Evolutionary conservation across 306 rosid genomes (phyloP).

Genomic region (Cyclanthera cordifolia): DNA sequence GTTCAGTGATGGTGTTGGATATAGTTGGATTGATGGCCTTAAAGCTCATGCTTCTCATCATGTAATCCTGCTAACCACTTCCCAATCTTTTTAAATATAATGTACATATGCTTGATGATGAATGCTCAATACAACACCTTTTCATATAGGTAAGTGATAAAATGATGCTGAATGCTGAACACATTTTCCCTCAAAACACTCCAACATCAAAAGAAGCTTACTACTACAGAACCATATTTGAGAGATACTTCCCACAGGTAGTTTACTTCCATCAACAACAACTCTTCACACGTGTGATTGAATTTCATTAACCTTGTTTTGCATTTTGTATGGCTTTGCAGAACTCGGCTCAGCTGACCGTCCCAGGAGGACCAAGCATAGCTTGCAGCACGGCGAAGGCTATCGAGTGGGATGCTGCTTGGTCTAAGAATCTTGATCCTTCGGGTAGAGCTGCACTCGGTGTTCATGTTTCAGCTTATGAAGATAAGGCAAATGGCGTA

Average conservation of each 20-base stretch:
- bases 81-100: not conserved
- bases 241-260: slow-evolving; percentile 92
- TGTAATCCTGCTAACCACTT: slow-evolving; percentile 26
- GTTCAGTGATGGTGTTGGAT: slow-evolving; percentile 96
- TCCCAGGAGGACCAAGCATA: slow-evolving; percentile 87
- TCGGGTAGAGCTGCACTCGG: slow-evolving; percentile 92
- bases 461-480: slow-evolving; percentile 69
- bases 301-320: not conserved
- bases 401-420: slow-evolving; percentile 79
- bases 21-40: slow-evolving; percentile 96
- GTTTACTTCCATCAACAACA: slow-evolving; percentile 5
- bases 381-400: slow-evolving; percentile 97
- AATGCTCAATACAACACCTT: not conserved
- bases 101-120: not conserved
- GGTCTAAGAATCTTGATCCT: slow-evolving; percentile 84
- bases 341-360: slow-evolving; percentile 77
- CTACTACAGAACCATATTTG: slow-evolving; percentile 87
- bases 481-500: slow-evolving; percentile 15
- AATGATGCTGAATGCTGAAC: slow-evolving; percentile 74
- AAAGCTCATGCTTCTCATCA: slow-evolving; percentile 78
- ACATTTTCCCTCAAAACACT: slow-evolving; percentile 78
- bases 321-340: slow-evolving; percentile 20
- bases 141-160: slow-evolving; percentile 67
- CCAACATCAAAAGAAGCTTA: slow-evolving; percentile 83
- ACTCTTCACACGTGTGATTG: too few relatives aligned